Evolutionary conservation across 345 rosid genomes (phyloP).

Genomic region (Conringia planisiliqua): DNA sequence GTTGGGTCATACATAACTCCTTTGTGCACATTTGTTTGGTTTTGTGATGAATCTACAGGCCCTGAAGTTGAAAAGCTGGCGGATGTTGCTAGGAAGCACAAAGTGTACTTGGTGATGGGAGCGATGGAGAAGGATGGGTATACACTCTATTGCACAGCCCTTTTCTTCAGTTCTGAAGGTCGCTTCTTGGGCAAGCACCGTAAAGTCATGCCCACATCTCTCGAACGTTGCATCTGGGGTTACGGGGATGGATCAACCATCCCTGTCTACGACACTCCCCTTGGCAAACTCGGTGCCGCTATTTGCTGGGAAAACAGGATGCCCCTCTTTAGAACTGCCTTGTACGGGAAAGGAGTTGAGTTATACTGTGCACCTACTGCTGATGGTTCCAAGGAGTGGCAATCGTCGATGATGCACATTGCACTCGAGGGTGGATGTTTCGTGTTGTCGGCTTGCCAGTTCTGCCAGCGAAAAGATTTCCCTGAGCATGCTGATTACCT

Average conservation of each 20-base stretch:
- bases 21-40: neutral
- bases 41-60: conserved; percentile 38
- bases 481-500: conserved; percentile 76
- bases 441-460: conserved; percentile 77
- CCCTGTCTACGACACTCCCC: conserved; percentile 72
- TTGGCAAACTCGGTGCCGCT: conserved; percentile 88
- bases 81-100: conserved; percentile 63
- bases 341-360: conserved; percentile 87
- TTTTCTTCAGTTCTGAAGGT: conserved; percentile 81
- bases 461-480: conserved; percentile 65
- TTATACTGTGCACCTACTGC: conserved; percentile 96
- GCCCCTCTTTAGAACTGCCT: conserved; percentile 85
- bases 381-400: conserved; percentile 64
- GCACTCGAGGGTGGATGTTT: conserved; percentile 93
- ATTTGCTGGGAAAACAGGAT: conserved; percentile 94
- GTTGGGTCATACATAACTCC: neutral
- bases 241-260: conserved; percentile 93
- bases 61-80: conserved; percentile 78
- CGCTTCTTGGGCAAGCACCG: conserved; percentile 82
- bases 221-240: conserved; percentile 96
- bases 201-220: conserved; percentile 80
- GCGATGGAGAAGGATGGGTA: conserved; percentile 92
- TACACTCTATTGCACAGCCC: conserved; percentile 76
- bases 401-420: conserved; percentile 78
- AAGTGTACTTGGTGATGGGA: conserved; percentile 77